These are phyloP conservation scores for Platanthera zijinensis DNA, from an alignment of 106 monocot species.

Conservation along the genomic window DNA sequence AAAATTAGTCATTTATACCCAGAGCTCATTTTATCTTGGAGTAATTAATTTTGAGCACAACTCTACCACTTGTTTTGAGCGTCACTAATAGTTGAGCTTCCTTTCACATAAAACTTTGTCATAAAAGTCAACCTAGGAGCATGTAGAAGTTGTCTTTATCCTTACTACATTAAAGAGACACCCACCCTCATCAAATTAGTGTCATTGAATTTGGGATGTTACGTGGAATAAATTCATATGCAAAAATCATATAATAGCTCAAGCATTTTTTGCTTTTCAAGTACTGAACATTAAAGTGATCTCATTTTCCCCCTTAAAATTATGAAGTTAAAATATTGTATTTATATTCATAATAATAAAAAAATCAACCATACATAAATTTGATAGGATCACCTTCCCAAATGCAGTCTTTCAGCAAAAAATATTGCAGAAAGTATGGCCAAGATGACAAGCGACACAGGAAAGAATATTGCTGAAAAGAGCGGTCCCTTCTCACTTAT, in stretches of 20 bases:
- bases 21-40: too few species aligned
- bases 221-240: background rate
- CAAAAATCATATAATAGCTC: background rate
- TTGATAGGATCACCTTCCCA: constrained; percentile 11
- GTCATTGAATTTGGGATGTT: too few species aligned
- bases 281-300: background rate
- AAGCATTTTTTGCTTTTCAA: background rate
- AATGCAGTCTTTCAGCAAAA: constrained; percentile 14
- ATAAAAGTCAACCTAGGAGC: too few species aligned
- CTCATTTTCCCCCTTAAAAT: background rate
- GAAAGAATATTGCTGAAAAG: constrained; percentile 15
- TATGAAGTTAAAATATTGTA: background rate
- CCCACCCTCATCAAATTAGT: too few species aligned
- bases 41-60: too few species aligned
- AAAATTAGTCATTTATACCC: too few species aligned
- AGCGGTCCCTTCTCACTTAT: constrained; percentile 17
- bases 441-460: constrained; percentile 3
- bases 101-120: too few species aligned
- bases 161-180: too few species aligned
- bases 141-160: too few species aligned
- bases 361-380: background rate
- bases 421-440: constrained; percentile 8
- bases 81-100: too few species aligned
- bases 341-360: background rate
- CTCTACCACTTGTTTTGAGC: too few species aligned